Evolutionary conservation across 148 eudicot species (phyloP), one percentile per base, ranked within the genome.

Genomic region (Rhododendron vialii): DNA sequence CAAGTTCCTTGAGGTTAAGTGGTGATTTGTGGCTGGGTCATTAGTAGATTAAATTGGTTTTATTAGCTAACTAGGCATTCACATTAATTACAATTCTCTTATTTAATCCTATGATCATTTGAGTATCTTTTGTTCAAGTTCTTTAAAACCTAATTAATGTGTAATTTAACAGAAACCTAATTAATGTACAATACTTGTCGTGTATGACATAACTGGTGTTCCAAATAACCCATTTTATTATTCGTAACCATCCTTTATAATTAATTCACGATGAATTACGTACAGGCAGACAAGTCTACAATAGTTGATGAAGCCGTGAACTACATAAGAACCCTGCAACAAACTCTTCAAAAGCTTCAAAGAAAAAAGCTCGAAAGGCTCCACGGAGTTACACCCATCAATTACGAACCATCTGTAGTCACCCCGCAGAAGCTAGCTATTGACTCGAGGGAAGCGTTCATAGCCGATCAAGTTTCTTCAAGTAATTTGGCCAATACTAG

Each of bases 281-380:
- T 4, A 71, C 36, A 71, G 76, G 41, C 76, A 13, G 76, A 71
- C 76, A 71, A 71, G 86, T 84, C 96, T 38, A 92, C 96, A 30
- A 88, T 95, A 5, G 93, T 95, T 14, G 98, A 95, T 59, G 96
- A 94, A 91, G 97, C 98, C 41, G 90, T 92, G 59, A 88, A 10
- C 87, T 87, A 91, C 88, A 93, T 95, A 33, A 92, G 89, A 89
- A 84, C 83, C 86, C 89, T 93, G 12, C 90, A 94, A 86, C 65
- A 45, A 67, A 88, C 91, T 26, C 85, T 92, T 48, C 88, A 90
- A 80, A 91, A 89, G 80, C 98, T 95, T 24, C 90, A 94, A 73
- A 90, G 88, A 53, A 86, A 87, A 53, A 94, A 94, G 87, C 88
- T 85, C 1, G 93, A 94, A 33, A 90, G 90, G 91, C 82, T 89